Percentiles rank a stretch among this genome's conserved stretches.
These are phyloP conservation scores for Aspergillus sp. DNA, from an alignment of 2,329 filamentous ascomycete genomes.

Conservation along the genomic window DNA sequence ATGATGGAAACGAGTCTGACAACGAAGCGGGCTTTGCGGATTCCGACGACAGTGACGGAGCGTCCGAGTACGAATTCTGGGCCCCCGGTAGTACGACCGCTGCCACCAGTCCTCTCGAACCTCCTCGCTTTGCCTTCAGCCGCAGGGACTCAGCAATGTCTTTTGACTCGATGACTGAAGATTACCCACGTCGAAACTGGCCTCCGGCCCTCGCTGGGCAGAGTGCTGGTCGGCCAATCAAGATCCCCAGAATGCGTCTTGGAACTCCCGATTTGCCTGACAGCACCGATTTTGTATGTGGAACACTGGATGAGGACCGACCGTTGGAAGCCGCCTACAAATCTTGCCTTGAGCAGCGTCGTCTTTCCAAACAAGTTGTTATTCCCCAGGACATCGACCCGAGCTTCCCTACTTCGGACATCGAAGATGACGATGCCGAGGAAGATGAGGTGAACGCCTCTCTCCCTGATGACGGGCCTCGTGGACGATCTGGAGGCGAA, in stretches of 20 bases:
- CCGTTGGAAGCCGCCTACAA: constrained; percentile 93
- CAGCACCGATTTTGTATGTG: constrained; percentile 98
- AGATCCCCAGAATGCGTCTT: constrained; percentile 59
- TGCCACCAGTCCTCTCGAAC: constrained; percentile 55
- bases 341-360: constrained; percentile 76
- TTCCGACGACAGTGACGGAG: constrained; percentile 65
- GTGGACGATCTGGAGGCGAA: constrained; percentile 46
- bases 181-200: constrained; percentile 25
- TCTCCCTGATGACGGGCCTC: constrained; percentile 52
- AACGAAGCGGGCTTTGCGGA: constrained; percentile 71
- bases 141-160: constrained; percentile 55
- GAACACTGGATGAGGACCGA: constrained; percentile 91
- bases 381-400: constrained; percentile 98
- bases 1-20: constrained; percentile 77
- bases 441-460: constrained; percentile 57
- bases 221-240: constrained; percentile 37
- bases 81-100: constrained; percentile 49
- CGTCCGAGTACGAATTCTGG: constrained; percentile 67
- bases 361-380: constrained; percentile 74
- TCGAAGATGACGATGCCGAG: constrained; percentile 79
- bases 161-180: constrained; percentile 49
- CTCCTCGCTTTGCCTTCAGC: constrained; percentile 46
- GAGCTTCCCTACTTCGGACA: constrained; percentile 92
- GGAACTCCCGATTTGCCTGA: constrained; percentile 84
- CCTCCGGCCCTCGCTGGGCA: constrained; percentile 31